Base-by-base conservation (phyloP, 768 basidiomycete species). In the Suillus sp. region DNA sequence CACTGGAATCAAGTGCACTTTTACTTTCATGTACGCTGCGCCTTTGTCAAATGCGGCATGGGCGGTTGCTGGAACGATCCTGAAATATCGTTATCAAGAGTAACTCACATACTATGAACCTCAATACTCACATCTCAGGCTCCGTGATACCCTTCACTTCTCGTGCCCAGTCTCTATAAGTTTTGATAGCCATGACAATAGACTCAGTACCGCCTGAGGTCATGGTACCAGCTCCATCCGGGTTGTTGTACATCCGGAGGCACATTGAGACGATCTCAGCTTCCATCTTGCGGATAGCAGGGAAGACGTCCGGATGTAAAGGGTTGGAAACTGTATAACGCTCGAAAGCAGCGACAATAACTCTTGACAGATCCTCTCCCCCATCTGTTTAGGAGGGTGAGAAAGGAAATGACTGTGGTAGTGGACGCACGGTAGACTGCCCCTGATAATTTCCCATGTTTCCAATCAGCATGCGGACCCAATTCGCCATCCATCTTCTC, bases 21-120 rank as follows among this genome's bases (percentile, higher is more conserved):
- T 98, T 79, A 99, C 86, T 16, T 86, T 85, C 71, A 98, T 85
- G 74, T 96, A 98, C 10, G 87, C 84, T 1, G 87, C 89, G 4
- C 90, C 95, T 74, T 99, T 99, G 79, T 95, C 90, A 73, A 99
- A 99, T 0, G 96, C 96, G 2, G 94, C 94, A 70, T 98, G 96
- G 0, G 91, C 95, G 0, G 92, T 90, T 0, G 84, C 80, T 0
- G 95, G 91, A 9, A 98, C 78, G 64, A 98, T 81, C 80, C 95
- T 96, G 59, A 2, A 61, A 7, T 25, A 45, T 34, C 20, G 30
- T 35, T n/a, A n/a, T 62, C 35, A 62, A 22, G 0, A n/a, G 47
- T 40, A 25, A 35, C 63, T 11, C 63, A 35, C 10, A 6, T 3
- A 14, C 34, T 37, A 43, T 10, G 3, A 37, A 6, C 14, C 2